Conservation (phyloP, 2,329 filamentous ascomycete genomes). For the Dactylellina drechsleri region DNA sequence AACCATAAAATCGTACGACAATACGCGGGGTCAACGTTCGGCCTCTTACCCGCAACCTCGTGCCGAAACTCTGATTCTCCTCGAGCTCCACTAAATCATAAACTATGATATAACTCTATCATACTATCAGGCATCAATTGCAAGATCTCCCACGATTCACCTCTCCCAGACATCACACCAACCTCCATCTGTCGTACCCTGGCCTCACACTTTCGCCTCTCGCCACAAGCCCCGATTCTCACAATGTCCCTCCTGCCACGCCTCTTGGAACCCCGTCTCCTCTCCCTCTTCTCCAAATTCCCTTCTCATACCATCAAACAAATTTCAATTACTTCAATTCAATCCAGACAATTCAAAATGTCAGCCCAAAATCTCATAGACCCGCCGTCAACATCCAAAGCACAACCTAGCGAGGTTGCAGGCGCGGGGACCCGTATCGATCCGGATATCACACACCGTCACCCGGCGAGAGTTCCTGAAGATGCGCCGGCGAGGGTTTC, state of each 20-base stretch:
- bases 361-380: conserved; percentile 13
- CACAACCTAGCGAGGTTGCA: conserved; percentile 19
- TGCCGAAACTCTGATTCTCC: conserved; percentile 7
- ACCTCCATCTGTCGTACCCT: not conserved
- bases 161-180: not conserved
- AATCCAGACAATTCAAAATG: conserved; percentile 26
- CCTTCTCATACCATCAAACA: not conserved
- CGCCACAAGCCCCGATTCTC: not conserved
- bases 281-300: not conserved
- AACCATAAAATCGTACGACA: too few relatives aligned
- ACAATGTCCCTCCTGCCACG: conserved; percentile 21
- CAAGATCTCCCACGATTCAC: conserved; percentile 12
- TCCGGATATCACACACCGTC: conserved; percentile 35
- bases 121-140: not conserved
- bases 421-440: conserved; percentile 36
- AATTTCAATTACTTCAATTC: not conserved
- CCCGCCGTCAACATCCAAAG: conserved; percentile 31
- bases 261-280: conserved; percentile 27
- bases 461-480: conserved; percentile 24
- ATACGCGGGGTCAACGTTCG: not conserved
- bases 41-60: not conserved
- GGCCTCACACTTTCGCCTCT: not conserved
- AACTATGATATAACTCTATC: not conserved
- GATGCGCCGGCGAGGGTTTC: conserved; percentile 29
- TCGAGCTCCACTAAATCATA: not conserved